Percentiles rank a stretch among this genome's conserved stretches.
phyloP scores from a whole-genome alignment of 2,329 filamentous ascomycete species.

The Aspergillus sp. region DNA sequence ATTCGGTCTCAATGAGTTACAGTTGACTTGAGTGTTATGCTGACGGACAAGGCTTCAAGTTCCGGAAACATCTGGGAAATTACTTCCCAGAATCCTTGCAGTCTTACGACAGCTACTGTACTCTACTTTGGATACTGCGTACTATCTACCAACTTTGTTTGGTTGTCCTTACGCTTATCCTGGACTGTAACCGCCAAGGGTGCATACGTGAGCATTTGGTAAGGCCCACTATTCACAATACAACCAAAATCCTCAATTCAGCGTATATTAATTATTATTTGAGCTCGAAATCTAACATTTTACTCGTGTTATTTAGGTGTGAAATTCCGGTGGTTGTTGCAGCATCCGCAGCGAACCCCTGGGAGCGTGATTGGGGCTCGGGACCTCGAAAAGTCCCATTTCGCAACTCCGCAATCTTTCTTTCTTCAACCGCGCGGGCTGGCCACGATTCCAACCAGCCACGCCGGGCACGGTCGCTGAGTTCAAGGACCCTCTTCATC shows the following conservation, averaged over 20 bases:
- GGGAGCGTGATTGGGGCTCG: slow-evolving; percentile 26
- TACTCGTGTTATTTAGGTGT: slow-evolving; percentile 5
- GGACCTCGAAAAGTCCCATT: slow-evolving; percentile 28
- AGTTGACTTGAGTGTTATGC: neutral
- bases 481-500: slow-evolving; percentile 22
- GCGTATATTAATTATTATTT: neutral
- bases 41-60: neutral
- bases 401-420: slow-evolving; percentile 27
- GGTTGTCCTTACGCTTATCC: neutral
- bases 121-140: neutral
- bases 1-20: neutral
- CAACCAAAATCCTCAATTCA: slow-evolving; percentile 4
- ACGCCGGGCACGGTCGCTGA: slow-evolving; percentile 31
- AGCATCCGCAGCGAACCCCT: slow-evolving; percentile 23
- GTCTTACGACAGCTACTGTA: neutral
- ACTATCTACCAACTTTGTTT: neutral
- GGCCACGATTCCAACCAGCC: slow-evolving; percentile 31
- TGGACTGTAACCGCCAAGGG: slow-evolving; percentile 3
- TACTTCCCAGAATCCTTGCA: neutral
- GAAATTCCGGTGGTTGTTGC: slow-evolving; percentile 18
- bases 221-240: neutral
- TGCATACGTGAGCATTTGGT: slow-evolving; percentile 6
- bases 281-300: slow-evolving; percentile 4
- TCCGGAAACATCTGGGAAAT: neutral
- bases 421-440: slow-evolving; percentile 32